phyloP scores from a whole-genome alignment of 805 yeast genomes.

The Diddensiella transvaalensis region DNA sequence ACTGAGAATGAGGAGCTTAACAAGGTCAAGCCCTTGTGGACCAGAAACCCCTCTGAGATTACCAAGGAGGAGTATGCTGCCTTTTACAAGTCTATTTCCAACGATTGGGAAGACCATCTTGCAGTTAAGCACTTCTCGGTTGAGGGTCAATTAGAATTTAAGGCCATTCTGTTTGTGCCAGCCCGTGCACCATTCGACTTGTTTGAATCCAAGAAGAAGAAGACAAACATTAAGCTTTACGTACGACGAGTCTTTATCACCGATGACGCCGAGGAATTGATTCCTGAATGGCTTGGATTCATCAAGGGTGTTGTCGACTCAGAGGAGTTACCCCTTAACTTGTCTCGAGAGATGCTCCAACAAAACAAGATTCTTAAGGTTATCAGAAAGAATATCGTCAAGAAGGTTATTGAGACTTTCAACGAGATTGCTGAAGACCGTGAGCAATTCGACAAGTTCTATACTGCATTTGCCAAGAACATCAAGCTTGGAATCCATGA shows the following conservation, averaged over 20 bases:
- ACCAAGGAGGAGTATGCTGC: slow-evolving; percentile 98
- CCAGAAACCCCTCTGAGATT: slow-evolving; percentile 97
- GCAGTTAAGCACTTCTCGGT: slow-evolving; percentile 99
- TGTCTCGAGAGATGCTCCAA: slow-evolving; percentile 99
- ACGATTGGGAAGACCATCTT: slow-evolving; percentile 99
- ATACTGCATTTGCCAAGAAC: slow-evolving; percentile 97
- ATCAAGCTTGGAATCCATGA: slow-evolving; percentile 98
- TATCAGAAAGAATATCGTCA: slow-evolving; percentile 97
- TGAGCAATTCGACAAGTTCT: slow-evolving; percentile 98
- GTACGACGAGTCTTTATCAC: slow-evolving; percentile 99
- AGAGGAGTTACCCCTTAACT: slow-evolving; percentile 98
- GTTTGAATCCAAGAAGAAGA: slow-evolving; percentile 98
- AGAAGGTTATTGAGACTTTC: slow-evolving; percentile 97
- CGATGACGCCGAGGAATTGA: slow-evolving; percentile 98
- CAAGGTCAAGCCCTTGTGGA: slow-evolving; percentile 99
- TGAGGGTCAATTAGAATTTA: slow-evolving; percentile 99
- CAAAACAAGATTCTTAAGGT: slow-evolving; percentile 99
- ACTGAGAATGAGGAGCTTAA: slow-evolving; percentile 97
- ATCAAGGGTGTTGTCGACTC: slow-evolving; percentile 99
- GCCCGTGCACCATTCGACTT: slow-evolving; percentile 99
- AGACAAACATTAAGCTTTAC: slow-evolving; percentile 95
- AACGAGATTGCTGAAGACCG: slow-evolving; percentile 98
- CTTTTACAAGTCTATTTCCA: slow-evolving; percentile 97
- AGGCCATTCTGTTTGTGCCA: slow-evolving; percentile 95
- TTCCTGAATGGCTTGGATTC: slow-evolving; percentile 98